phyloP scores from a whole-genome alignment of 306 rosid genomes.

The Fagus sylvatica region DNA sequence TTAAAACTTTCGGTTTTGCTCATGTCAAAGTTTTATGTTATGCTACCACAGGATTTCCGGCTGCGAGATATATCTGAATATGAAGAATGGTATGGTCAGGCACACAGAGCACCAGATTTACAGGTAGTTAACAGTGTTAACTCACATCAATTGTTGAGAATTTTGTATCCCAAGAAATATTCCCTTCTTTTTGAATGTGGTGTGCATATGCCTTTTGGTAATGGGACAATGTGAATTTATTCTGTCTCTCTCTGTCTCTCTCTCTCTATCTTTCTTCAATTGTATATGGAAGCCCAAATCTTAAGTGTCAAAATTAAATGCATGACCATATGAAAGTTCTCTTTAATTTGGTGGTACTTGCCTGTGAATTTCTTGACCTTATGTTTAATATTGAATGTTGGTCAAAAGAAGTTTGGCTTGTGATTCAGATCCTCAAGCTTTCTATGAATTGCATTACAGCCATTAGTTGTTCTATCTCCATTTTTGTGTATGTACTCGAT shows the following conservation, averaged over 20 bases:
- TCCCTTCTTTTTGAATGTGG: neutral
- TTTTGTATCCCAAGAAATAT: neutral
- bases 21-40: constrained; percentile 16
- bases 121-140: constrained; percentile 45
- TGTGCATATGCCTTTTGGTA: neutral
- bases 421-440: neutral
- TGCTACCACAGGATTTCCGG: constrained; percentile 78
- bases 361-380: neutral
- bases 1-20: neutral
- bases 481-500: neutral
- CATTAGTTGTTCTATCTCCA: neutral
- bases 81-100: constrained; percentile 94
- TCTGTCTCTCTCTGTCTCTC: neutral
- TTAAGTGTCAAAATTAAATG: neutral
- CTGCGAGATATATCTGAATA: constrained; percentile 77
- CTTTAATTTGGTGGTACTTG: neutral
- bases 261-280: neutral
- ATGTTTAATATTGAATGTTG: neutral
- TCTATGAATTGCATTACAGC: neutral
- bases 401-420: neutral
- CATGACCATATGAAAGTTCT: neutral
- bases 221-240: neutral
- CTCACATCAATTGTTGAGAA: neutral
- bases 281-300: neutral
- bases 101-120: constrained; percentile 77